phyloP scores from a whole-genome alignment of 2,329 filamentous ascomycete species.

The Penicillium thymicola region DNA sequence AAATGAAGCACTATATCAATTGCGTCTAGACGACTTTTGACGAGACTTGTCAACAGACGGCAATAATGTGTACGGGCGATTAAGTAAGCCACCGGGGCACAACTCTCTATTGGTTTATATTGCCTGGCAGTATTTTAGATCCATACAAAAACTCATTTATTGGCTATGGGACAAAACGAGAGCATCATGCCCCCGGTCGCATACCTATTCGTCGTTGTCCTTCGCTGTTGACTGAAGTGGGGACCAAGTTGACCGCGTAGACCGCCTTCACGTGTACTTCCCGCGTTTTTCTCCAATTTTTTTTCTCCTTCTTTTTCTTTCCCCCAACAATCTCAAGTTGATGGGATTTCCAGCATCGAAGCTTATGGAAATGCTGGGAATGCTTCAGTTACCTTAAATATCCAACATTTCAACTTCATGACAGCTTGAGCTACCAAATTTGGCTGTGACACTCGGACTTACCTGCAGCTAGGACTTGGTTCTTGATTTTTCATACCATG shows the following conservation, averaged over 20 bases:
- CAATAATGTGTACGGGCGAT: too few species aligned
- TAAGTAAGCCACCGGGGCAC: too few species aligned
- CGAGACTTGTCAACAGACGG: too few species aligned
- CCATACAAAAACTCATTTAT: too few species aligned
- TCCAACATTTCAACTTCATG: constrained; percentile 21
- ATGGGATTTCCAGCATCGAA: neutral
- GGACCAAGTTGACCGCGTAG: constrained; percentile 1
- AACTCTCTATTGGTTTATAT: too few species aligned
- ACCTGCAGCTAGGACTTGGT: constrained; percentile 16
- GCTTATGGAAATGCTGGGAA: constrained; percentile 1
- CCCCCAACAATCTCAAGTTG: neutral
- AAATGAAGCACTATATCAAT: too few species aligned
- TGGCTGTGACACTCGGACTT: constrained; percentile 19
- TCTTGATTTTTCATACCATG: constrained; percentile 48
- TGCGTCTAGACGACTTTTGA: too few species aligned
- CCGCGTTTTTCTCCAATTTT: constrained; percentile 8
- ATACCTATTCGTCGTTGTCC: too few species aligned
- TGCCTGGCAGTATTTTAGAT: too few species aligned
- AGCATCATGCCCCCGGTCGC: too few species aligned
- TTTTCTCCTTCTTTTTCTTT: constrained; percentile 1
- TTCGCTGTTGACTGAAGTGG: neutral
- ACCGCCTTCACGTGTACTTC: constrained; percentile 9
- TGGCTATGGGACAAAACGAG: too few species aligned
- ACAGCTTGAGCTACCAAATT: constrained; percentile 16
- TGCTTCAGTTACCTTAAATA: neutral